These are phyloP conservation scores for Penicillium sp. DNA, from an alignment of 2,329 filamentous ascomycete genomes.

Conservation along the genomic window DNA sequence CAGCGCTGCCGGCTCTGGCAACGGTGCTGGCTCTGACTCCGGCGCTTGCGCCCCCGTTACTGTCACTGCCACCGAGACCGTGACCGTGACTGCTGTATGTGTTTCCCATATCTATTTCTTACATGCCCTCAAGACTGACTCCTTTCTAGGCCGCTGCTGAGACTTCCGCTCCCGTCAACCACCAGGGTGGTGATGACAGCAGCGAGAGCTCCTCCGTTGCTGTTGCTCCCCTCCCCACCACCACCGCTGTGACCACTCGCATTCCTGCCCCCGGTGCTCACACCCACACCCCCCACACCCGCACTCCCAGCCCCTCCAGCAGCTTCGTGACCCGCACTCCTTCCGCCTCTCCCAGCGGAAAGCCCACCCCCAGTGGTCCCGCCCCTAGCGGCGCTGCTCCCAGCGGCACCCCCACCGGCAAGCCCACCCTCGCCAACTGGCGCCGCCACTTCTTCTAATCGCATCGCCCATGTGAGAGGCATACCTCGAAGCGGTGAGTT, in stretches of 20 bases:
- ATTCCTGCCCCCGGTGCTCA: slow-evolving; percentile 18
- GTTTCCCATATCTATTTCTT: not conserved
- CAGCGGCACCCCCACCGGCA: slow-evolving; percentile 30
- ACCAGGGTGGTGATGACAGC: slow-evolving; percentile 5
- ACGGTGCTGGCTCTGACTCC: slow-evolving; percentile 3
- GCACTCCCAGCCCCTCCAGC: slow-evolving; percentile 19
- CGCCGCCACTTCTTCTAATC: slow-evolving; percentile 27
- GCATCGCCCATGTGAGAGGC: slow-evolving; percentile 4
- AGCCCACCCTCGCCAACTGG: slow-evolving; percentile 26
- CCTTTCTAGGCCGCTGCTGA: slow-evolving; percentile 5
- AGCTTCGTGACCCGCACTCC: slow-evolving; percentile 34
- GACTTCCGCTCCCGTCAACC: slow-evolving; percentile 9
- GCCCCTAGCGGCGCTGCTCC: slow-evolving; percentile 1
- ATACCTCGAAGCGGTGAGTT: slow-evolving; percentile 3
- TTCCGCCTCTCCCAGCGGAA: slow-evolving; percentile 1
- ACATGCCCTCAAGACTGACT: not conserved
- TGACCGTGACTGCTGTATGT: slow-evolving; percentile 41
- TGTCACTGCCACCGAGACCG: slow-evolving; percentile 36
- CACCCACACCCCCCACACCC: slow-evolving; percentile 12
- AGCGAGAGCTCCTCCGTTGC: slow-evolving; percentile 4
- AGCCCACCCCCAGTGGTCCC: not conserved
- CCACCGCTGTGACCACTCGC: slow-evolving; percentile 10
- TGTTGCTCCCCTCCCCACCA: slow-evolving; percentile 10
- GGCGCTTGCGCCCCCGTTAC: slow-evolving; percentile 23
- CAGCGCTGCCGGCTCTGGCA: slow-evolving; percentile 10